These are phyloP conservation scores for Picea abies DNA, from an alignment of 83 land plant species.

Conservation along the genomic window DNA sequence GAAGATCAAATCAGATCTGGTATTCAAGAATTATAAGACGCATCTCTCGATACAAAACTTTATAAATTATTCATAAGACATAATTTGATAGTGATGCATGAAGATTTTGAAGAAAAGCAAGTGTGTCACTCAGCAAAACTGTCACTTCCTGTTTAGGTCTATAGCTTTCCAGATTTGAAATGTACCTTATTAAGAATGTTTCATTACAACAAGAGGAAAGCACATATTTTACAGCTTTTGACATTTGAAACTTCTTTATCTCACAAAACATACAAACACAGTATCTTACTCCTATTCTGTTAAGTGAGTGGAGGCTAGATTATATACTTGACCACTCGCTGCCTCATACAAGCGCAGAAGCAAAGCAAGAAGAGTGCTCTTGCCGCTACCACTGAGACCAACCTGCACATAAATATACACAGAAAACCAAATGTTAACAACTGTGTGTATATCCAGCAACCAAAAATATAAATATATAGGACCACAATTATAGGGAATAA, in stretches of 20 bases:
- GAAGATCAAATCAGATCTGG: no score
- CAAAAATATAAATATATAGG: neutral
- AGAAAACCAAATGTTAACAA: neutral
- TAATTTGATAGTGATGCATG: no score
- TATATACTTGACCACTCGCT: constrained; percentile 67
- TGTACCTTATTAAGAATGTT: neutral
- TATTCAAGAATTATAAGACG: no score
- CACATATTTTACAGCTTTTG: neutral
- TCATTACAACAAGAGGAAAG: neutral
- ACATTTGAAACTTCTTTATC: neutral
- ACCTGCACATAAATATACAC: constrained; percentile 46
- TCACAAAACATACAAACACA: neutral
- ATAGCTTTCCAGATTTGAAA: no score
- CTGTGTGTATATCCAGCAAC: neutral
- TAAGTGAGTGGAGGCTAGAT: neutral
- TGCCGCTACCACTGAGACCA: constrained; percentile 96
- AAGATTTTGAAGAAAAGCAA: no score
- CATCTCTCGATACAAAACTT: no score
- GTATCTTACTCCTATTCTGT: neutral
- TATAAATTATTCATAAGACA: no score
- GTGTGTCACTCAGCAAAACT: no score
- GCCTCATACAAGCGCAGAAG: constrained; percentile 89
- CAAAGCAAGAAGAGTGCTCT: constrained; percentile 80
- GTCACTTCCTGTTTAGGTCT: no score
- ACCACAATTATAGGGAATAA: neutral